Percentiles rank a stretch among this genome's conserved stretches.
These are phyloP conservation scores for Stemphylium vesicarium DNA, from an alignment of 2,329 filamentous ascomycete genomes.

Conservation along the genomic window DNA sequence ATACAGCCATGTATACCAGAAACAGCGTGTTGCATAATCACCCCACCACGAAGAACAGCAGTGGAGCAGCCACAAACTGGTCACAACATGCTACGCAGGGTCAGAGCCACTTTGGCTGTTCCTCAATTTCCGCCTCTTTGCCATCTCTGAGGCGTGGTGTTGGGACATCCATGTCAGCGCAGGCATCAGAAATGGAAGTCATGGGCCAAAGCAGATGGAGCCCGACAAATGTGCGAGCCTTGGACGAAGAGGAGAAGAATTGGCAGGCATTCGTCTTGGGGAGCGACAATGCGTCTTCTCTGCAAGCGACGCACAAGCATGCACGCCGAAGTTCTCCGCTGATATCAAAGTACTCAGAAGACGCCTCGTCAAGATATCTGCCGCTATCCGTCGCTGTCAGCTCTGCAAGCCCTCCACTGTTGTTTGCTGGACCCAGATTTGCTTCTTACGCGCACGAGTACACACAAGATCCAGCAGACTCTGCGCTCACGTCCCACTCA, in stretches of 20 bases:
- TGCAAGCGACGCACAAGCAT: constrained; percentile 8
- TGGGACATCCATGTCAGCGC: constrained; percentile 1
- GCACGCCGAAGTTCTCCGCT: neutral
- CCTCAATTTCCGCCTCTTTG: constrained; percentile 33
- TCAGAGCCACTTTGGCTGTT: constrained; percentile 22
- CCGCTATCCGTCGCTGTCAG: constrained; percentile 27
- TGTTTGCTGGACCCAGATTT: constrained; percentile 17
- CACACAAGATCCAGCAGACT: constrained; percentile 25
- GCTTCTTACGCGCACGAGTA: constrained; percentile 31
- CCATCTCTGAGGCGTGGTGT: constrained; percentile 24
- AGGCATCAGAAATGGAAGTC: neutral
- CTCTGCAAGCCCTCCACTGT: constrained; percentile 29
- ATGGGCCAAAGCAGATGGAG: neutral
- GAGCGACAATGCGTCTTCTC: constrained; percentile 16
- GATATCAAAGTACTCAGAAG: constrained; percentile 7
- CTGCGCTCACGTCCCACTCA: constrained; percentile 24
- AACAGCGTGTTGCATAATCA: constrained; percentile 24
- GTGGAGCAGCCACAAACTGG: constrained; percentile 23
- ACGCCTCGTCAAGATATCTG: constrained; percentile 21
- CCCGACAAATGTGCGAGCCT: neutral
- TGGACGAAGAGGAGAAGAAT: constrained; percentile 31
- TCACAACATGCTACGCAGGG: constrained; percentile 38
- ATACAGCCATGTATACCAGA: constrained; percentile 15
- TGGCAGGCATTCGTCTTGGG: constrained; percentile 46
- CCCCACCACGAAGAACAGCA: constrained; percentile 11